Base-by-base conservation (phyloP, 2,329 filamentous ascomycete species). In the Colletotrichum eleusines region DNA sequence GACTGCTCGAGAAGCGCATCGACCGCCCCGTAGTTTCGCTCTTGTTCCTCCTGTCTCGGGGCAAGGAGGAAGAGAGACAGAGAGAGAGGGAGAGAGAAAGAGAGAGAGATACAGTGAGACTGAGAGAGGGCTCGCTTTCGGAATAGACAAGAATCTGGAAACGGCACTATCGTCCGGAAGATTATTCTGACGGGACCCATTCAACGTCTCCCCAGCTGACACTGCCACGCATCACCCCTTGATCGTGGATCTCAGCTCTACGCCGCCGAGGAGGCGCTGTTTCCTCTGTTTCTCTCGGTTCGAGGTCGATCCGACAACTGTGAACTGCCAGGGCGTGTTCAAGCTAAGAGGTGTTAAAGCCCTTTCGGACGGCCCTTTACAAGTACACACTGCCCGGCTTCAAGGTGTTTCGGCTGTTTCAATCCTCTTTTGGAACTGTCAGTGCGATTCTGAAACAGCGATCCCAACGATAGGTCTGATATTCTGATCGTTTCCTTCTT, bases 391-490 rank as follows among this genome's bases (percentile, higher is more conserved):
- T 75, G 74, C 76, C 77, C 76, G 76, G 76, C 76, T 77, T 75
- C 69, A 73, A 74, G 75, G 77, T 77, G 80, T 82, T 81, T 82
- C 78, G 80, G 78, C 76, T 76, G 80, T 81, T 81, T 82, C 78
- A 79, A 80, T 78, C 76, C 74, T 75, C 75, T 74, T 77, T 75
- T 69, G 74, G 75, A 76, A 76, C 74, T 75, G 77, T 80, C 78
- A 78, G 77, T 80, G 77, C 79, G 76, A 80, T 75, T 76, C 75
- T 80, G 77, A 79, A 80, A 79, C 77, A 78, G 79, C 78, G 79
- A 81, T 82, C 80, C 77, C 76, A 75, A 75, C 72, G 74, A 77
- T 76, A 77, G 75, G 72, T 76, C 75, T 76, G 75, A 75, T 77
- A 74, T 76, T 77, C 76, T 72, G 73, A 76, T 75, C 72, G 69